phyloP scores from a whole-genome alignment of 2,329 filamentous ascomycete species.

The Allantophomopsis lycopodina region DNA sequence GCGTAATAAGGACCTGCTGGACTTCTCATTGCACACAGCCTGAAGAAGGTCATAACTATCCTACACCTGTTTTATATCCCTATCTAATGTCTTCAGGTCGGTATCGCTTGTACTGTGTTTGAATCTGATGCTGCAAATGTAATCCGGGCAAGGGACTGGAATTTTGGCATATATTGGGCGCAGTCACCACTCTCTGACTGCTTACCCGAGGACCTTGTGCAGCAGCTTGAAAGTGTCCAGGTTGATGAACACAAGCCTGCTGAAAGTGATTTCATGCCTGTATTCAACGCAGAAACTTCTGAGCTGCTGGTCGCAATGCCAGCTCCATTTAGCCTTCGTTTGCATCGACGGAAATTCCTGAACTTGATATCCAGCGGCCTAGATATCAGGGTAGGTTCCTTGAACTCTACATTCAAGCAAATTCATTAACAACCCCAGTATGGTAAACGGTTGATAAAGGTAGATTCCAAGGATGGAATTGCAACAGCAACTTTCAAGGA shows the following conservation, averaged over 20 bases:
- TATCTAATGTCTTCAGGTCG: neutral
- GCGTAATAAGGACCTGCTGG: neutral
- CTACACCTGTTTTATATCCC: neutral
- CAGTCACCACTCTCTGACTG: conserved; percentile 4
- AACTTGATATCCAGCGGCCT: too few relatives aligned
- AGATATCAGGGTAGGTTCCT: too few relatives aligned
- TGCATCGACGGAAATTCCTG: too few relatives aligned
- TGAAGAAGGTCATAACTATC: conserved; percentile 4
- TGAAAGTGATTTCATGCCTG: too few relatives aligned
- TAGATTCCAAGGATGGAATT: too few relatives aligned
- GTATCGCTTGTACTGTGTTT: conserved; percentile 6
- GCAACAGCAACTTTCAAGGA: conserved; percentile 17
- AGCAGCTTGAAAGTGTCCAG: conserved; percentile 4
- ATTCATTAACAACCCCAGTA: too few relatives aligned
- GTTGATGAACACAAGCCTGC: conserved; percentile 1
- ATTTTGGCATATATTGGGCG: conserved; percentile 8
- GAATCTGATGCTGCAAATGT: conserved; percentile 4
- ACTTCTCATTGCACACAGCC: conserved; percentile 4
- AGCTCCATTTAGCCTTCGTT: too few relatives aligned
- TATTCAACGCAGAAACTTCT: too few relatives aligned
- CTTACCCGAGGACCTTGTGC: conserved; percentile 3
- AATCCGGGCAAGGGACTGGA: conserved; percentile 7
- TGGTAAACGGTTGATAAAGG: neutral
- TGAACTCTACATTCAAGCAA: too few relatives aligned
- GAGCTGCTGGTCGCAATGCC: too few relatives aligned